Evolutionary conservation across 23 red algal genomes (phyloP).

Genomic region (Gracilaria vermiculophylla): DNA sequence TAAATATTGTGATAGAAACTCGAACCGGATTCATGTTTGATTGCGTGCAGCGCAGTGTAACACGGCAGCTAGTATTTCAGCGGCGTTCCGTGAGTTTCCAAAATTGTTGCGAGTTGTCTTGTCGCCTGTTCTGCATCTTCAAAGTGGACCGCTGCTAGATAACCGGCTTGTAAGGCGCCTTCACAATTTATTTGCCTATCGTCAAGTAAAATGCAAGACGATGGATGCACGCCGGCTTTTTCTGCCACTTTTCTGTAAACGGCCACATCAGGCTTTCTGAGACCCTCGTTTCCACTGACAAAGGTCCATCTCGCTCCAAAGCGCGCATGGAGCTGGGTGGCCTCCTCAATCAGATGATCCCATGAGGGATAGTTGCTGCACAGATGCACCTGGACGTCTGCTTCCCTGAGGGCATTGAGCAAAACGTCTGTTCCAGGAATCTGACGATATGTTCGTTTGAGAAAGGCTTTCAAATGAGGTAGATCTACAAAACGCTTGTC

Average conservation of each 20-base stretch:
- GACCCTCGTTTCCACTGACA: slow-evolving; percentile 80
- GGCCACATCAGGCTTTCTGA: slow-evolving; percentile 78
- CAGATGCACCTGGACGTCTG: slow-evolving; percentile 62
- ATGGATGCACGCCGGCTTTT: slow-evolving; percentile 39
- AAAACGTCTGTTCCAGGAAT: slow-evolving; percentile 73
- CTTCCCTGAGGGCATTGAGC: slow-evolving; percentile 50
- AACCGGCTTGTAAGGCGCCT: slow-evolving; percentile 72
- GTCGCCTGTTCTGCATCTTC: slow-evolving; percentile 45
- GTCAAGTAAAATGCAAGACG: slow-evolving; percentile 78
- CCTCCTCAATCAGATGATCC: slow-evolving; percentile 74
- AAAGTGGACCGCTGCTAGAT: slow-evolving; percentile 49
- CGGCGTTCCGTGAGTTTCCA: neutral
- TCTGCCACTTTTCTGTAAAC: slow-evolving; percentile 54
- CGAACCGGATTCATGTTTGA: neutral
- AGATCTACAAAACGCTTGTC: slow-evolving; percentile 48
- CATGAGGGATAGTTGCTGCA: slow-evolving; percentile 93
- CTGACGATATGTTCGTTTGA: slow-evolving; percentile 61
- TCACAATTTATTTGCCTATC: slow-evolving; percentile 79
- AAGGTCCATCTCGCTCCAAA: slow-evolving; percentile 77
- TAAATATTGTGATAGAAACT: slow-evolving; percentile 27
- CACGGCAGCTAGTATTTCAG: neutral
- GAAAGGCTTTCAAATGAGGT: slow-evolving; percentile 58
- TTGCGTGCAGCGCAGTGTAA: neutral
- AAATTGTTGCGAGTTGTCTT: slow-evolving; percentile 14
- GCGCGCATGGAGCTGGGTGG: slow-evolving; percentile 55